Base-by-base conservation (phyloP, 495 filamentous ascomycete genomes). In the Trichodelitschia bisporula region DNA sequence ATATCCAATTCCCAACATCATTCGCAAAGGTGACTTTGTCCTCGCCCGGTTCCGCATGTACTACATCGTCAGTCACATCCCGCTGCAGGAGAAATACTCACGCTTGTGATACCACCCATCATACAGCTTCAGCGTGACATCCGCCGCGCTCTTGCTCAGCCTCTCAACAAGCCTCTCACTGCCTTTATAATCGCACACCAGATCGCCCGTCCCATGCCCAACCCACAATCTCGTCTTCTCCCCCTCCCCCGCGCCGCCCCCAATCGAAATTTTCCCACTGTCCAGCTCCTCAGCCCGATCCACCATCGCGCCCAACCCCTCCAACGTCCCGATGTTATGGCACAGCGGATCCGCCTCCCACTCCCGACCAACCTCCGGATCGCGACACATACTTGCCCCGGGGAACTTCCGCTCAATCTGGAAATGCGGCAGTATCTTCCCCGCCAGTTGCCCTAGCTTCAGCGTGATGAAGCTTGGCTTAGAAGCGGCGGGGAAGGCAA, bases 271-370 rank as follows among this genome's bases (percentile, higher is more conserved):
- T 27, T 38, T 44, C 10, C 48, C 74, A 11, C 33, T 41, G 3
- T 55, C 36, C 35, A 78, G 44, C 18, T 47, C 50, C 6, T 44
- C 50, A 12, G 61, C 63, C 19, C 82, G 64, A 37, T 79, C 72
- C 39, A 91, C 45, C 69, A 91, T 65, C 0, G 65, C 69, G 2
- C 69, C 56, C 18, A 89, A 41, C 1, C 72, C 74, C 44, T 77
- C 68, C 13, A 89, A 49, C 23, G 80, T 90, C 9, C 79, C 83
- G 1, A 62, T 77, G 42, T 77, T 57, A 50, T 89, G 78, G 44
- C 66, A 61, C 33, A 91, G 53, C 41, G 51, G 39, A 47, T 91
- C 78, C 14, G 57, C 60, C 14, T 40, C 49, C 24, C 69, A 58
- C 16, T 51, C 58, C 42, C 57, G 45, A 19, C 56, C 53, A 18